A percentile compares a stretch with the other conserved stretches of the same genome.
These are phyloP conservation scores for Botryosphaeria agaves DNA, from an alignment of 2,329 filamentous ascomycete species.

Conservation along the genomic window DNA sequence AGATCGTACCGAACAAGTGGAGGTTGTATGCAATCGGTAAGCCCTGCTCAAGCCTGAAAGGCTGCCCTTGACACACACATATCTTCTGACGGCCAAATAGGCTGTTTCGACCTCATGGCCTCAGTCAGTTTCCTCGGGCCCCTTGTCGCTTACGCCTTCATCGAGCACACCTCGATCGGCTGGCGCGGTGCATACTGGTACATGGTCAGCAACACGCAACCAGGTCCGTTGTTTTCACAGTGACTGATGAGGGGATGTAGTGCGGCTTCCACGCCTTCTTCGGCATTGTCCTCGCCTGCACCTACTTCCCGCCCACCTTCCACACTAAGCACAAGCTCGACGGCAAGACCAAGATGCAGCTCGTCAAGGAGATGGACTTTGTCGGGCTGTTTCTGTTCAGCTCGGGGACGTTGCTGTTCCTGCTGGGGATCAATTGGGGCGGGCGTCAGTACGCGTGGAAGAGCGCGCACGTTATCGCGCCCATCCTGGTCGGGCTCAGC, in stretches of 20 bases:
- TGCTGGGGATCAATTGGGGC: conserved; percentile 34
- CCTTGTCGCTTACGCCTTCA: conserved; percentile 16
- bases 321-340: conserved; percentile 14
- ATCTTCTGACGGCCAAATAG: too few relatives aligned
- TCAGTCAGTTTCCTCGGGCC: conserved; percentile 13
- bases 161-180: conserved; percentile 10
- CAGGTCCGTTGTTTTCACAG: conserved; percentile 1
- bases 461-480: conserved; percentile 26
- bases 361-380: conserved; percentile 30
- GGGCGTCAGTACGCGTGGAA: conserved; percentile 23
- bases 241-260: conserved; percentile 18
- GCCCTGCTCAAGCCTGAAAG: too few relatives aligned
- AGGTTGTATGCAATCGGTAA: conserved; percentile 13
- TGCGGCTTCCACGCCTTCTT: conserved; percentile 13
- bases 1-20: conserved; percentile 13
- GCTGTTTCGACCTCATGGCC: conserved; percentile 7
- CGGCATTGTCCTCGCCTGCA: conserved; percentile 14
- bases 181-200: conserved; percentile 10
- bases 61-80: too few relatives aligned
- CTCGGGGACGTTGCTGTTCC: conserved; percentile 28
- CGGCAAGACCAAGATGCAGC: conserved; percentile 10
- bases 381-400: conserved; percentile 31
- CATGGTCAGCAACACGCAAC: too few relatives aligned
- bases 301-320: conserved; percentile 13
- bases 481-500: conserved; percentile 25